Conservation (phyloP, 495 filamentous ascomycete species). For the Penicillium atrosanguineum region DNA sequence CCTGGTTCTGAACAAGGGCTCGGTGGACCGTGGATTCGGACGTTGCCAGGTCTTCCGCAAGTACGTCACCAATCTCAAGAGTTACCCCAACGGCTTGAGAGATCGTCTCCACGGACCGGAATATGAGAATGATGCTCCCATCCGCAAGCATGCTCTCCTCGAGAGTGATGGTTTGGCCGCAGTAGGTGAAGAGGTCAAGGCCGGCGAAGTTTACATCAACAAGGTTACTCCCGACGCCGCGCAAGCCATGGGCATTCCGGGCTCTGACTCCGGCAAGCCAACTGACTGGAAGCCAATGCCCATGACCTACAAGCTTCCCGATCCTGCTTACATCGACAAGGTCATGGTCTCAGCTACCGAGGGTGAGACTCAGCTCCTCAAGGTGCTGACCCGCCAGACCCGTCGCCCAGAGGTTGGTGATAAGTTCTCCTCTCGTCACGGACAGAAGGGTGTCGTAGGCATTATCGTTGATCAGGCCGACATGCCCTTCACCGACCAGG, state of each 20-base stretch:
- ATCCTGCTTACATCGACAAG: constrained; percentile 89
- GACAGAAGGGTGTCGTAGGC: constrained; percentile 96
- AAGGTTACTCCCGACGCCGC: constrained; percentile 79
- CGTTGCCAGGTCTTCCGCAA: constrained; percentile 94
- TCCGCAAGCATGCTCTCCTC: constrained; percentile 70
- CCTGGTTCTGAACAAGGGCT: constrained; percentile 93
- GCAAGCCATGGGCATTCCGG: constrained; percentile 55
- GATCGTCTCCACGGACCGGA: constrained; percentile 67
- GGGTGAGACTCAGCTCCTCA: constrained; percentile 73
- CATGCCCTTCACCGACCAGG: constrained; percentile 91
- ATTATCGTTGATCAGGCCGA: constrained; percentile 95
- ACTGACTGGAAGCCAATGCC: constrained; percentile 61
- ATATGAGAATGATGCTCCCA: constrained; percentile 58
- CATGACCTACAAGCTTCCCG: constrained; percentile 77
- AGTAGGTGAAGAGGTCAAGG: constrained; percentile 70
- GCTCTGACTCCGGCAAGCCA: constrained; percentile 60
- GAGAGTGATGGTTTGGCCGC: constrained; percentile 79
- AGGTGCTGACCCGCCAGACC: constrained; percentile 90
- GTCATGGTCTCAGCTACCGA: constrained; percentile 88
- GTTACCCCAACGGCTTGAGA: constrained; percentile 74
- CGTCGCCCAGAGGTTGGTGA: constrained; percentile 92
- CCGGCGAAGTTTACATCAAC: constrained; percentile 81
- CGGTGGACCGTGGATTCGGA: constrained; percentile 89
- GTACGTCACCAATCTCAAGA: constrained; percentile 71
- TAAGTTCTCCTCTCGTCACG: constrained; percentile 97